Evolutionary conservation across 768 basidiomycete species (phyloP), one percentile per base, ranked within the genome.

Genomic region (Lyophyllum atratum): DNA sequence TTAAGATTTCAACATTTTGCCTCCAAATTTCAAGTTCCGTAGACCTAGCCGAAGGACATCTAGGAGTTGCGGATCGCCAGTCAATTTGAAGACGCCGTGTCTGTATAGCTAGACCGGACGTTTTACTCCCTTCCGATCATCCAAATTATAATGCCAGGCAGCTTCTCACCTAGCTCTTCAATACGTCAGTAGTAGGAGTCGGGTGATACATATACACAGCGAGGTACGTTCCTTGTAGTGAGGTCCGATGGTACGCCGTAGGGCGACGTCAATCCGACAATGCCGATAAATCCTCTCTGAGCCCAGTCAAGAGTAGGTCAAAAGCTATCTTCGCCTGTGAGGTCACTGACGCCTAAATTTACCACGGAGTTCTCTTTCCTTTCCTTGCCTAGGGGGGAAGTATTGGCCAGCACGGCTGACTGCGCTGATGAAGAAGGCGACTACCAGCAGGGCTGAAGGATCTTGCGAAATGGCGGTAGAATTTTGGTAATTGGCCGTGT

Each of bases 301-400:
- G 3, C 34, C 34, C 19, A 12, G 34, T 55, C 54, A 52, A 48
- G 52, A 58, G 56, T 14, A 4, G 10, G 34, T 55, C 54, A 52
- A 48, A 49, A 58, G 56, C 64, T 58, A 31, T 59, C 59, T 9
- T 67, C 64, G 17, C 49, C 60, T 24, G 68, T 68, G 7, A 70
- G 53, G 51, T 66, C 65, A 49, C 68, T 68, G 45, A 67, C 61
- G 7, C 62, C 64, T 7, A 64, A 62, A 21, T 49, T 40, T 9
- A 56, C 52, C 10, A 34, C 54, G 19, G 59, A 17, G 34, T 49
- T 31, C 33, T 48, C 29, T 52, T 66, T 69, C 42, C 64, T 53
- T 45, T 67, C 66, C 21, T 52, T 62, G 10, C 62, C 62, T 15
- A 60, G 60, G 25, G 59, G 26, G 21, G 49, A 43, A 3, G 53